Base-by-base conservation (phyloP, 805 yeast species). In the Kazachstania psychrophila region DNA sequence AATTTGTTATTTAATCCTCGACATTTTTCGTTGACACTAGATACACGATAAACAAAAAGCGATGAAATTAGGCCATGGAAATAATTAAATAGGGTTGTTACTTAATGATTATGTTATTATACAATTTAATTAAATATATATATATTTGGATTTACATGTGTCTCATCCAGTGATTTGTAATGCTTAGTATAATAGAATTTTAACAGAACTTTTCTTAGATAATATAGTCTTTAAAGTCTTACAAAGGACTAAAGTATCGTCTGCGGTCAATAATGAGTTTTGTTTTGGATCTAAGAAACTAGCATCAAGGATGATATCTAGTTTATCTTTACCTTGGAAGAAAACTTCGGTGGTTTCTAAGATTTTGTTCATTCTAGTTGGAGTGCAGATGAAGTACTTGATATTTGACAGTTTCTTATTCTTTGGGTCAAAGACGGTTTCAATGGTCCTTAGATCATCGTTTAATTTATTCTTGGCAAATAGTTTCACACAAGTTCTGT, bases 401-500 rank as follows among this genome's bases (percentile, higher is more conserved):
- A 53, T 41, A 12, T 37, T 33, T 7, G 36, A 31, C 14, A 28
- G 29, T 27, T 26, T 39, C 16, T 42, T 39, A 11, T 35, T 32
- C n/a, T 37, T 37, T 3, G 29, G 14, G 10, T 28, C 48, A 20
- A 56, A 38, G 2, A 48, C 42, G 12, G 40, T 44, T 24, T 53
- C 52, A n/a, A 56, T 45, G 16, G 46, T 43, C 12, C 32, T 36
- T n/a, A 57, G 23, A 56, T 85, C 95, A 29, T 77, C 79, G 23
- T 72, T 69, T 31, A 82, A 52, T 45, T 79, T 77, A 54, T 82
- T 84, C 60, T 85, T 85, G 43, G 79, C 73, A 50, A 85, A 84
- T 33, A 85, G 54, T 55, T 84, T 85, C 33, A 83, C 48, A 4
- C 86, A 72, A 0, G 77, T 72, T 9, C 74, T 69, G 27, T 64